Percentiles rank a stretch among this genome's conserved stretches.
These are phyloP conservation scores for Apophysomyces elegans DNA, from an alignment of 371 early-diverging fungal species.

Conservation along the genomic window DNA sequence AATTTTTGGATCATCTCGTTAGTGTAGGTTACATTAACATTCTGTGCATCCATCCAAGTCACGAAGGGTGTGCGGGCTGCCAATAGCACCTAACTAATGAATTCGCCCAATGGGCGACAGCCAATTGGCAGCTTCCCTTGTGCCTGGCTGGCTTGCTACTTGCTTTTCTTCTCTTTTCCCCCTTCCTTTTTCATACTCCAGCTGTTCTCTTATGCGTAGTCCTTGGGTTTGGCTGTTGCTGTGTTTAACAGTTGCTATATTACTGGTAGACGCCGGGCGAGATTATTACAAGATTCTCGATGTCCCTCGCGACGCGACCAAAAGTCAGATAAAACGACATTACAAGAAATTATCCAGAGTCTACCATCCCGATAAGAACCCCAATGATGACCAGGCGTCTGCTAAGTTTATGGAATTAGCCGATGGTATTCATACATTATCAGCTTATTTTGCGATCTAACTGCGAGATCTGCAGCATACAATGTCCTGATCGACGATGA, in stretches of 20 bases:
- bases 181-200: not conserved
- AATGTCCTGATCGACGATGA: conserved; percentile 91
- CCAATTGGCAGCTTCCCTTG: not conserved
- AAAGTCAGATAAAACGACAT: conserved; percentile 89
- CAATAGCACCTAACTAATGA: too few species aligned
- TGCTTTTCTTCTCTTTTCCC: not conserved
- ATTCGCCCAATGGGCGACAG: conserved; percentile 1
- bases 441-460: not conserved
- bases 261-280: not conserved
- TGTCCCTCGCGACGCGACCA: conserved; percentile 77
- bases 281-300: conserved; percentile 71
- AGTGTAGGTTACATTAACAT: too few species aligned
- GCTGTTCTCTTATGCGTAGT: not conserved
- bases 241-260: not conserved
- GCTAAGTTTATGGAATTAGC: conserved; percentile 93
- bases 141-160: not conserved
- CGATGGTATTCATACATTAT: conserved; percentile 60
- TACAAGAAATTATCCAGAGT: conserved; percentile 88
- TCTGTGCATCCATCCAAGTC: too few species aligned
- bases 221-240: not conserved
- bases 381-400: conserved; percentile 73
- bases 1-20: too few species aligned
- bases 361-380: conserved; percentile 95
- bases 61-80: too few species aligned
- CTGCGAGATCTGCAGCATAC: conserved; percentile 58